phyloP scores from a whole-genome alignment of 306 rosid species.

The Dryas alaskensis region DNA sequence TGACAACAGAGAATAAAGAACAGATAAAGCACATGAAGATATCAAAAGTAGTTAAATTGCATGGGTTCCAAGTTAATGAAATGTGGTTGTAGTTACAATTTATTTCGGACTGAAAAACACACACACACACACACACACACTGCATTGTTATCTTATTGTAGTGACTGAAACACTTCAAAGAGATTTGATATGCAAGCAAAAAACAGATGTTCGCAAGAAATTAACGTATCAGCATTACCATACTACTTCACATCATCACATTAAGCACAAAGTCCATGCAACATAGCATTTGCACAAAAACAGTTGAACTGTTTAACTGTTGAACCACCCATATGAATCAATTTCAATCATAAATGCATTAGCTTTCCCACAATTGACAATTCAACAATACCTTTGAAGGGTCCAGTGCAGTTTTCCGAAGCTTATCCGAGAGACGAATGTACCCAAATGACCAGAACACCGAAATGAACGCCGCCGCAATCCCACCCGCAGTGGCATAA shows the following conservation, averaged over 20 bases:
- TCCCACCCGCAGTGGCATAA: conserved; percentile 90
- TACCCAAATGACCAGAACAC: conserved; percentile 98
- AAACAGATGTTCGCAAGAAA: not conserved
- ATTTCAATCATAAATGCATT: not conserved
- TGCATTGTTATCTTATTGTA: not conserved
- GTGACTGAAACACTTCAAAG: not conserved
- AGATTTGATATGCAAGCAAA: not conserved
- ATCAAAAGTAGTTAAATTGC: not conserved
- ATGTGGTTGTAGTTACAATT: not conserved
- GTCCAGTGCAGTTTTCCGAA: conserved; percentile 63
- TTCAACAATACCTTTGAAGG: conserved; percentile 72
- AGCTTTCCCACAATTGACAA: not conserved
- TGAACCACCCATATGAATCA: not conserved
- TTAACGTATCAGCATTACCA: not conserved
- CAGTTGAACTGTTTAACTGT: too few species aligned
- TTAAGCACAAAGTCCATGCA: not conserved
- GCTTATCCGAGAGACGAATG: conserved; percentile 88
- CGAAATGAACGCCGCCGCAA: conserved; percentile 84
- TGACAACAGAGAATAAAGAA: not conserved
- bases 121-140: not conserved
- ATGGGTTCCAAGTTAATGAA: not conserved
- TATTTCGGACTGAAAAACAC: not conserved
- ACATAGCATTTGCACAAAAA: not conserved
- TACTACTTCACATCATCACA: not conserved
- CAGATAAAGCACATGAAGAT: not conserved